These are phyloP conservation scores for Saccharomycopsis javanensis DNA, from an alignment of 805 yeast genomes.

Conservation along the genomic window DNA sequence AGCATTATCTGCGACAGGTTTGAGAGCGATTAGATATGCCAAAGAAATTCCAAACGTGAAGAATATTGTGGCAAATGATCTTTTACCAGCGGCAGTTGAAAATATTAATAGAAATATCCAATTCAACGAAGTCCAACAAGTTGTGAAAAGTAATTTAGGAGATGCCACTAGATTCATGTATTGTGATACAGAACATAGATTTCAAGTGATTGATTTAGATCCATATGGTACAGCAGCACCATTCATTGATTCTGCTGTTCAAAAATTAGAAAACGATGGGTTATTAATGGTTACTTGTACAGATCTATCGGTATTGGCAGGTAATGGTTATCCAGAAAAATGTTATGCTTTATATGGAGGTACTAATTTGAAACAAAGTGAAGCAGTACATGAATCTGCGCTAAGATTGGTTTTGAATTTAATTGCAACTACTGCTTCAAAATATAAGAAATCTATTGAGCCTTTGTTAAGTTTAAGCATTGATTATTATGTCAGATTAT, in stretches of 20 bases:
- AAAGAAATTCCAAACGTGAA: slow-evolving; percentile 76
- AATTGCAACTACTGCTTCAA: slow-evolving; percentile 78
- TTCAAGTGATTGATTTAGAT: slow-evolving; percentile 87
- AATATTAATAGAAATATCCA: slow-evolving; percentile 64
- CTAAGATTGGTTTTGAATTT: slow-evolving; percentile 70
- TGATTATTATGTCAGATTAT: slow-evolving; percentile 85
- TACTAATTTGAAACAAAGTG: slow-evolving; percentile 64
- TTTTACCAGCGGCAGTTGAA: slow-evolving; percentile 75
- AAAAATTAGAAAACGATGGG: slow-evolving; percentile 76
- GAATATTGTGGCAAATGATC: slow-evolving; percentile 79
- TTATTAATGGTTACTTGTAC: slow-evolving; percentile 87
- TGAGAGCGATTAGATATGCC: slow-evolving; percentile 88
- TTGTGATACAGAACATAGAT: slow-evolving; percentile 33
- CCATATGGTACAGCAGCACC: slow-evolving; percentile 98
- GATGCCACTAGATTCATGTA: slow-evolving; percentile 89
- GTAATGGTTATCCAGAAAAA: slow-evolving; percentile 93
- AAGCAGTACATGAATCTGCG: slow-evolving; percentile 89
- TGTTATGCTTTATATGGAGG: slow-evolving; percentile 95
- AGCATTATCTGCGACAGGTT: slow-evolving; percentile 90
- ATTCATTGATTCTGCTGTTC: slow-evolving; percentile 85
- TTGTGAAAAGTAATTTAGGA: slow-evolving; percentile 62
- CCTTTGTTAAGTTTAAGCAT: slow-evolving; percentile 81
- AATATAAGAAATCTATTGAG: slow-evolving; percentile 76
- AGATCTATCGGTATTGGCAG: slow-evolving; percentile 91
- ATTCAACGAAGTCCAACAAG: slow-evolving; percentile 48